Conservation (phyloP, 805 yeast species). For the Suhomyces prunicola region DNA sequence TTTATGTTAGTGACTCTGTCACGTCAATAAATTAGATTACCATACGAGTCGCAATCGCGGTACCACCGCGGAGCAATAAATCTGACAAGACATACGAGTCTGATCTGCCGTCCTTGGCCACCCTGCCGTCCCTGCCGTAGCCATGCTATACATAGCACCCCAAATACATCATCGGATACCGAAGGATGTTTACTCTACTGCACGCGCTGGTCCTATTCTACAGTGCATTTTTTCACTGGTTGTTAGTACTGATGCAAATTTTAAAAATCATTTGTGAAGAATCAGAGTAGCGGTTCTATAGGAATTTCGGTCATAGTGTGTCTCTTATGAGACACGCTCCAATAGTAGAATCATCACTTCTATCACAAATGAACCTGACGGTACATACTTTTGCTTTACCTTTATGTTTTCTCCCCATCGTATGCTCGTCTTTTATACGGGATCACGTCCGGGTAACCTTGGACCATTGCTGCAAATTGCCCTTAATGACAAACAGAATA, state of each 20-base stretch:
- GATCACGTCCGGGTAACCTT: neutral
- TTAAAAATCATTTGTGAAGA: neutral
- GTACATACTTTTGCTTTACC: neutral
- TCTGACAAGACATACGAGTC: neutral
- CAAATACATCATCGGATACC: neutral
- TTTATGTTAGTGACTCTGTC: neutral
- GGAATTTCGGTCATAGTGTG: conserved; percentile 9
- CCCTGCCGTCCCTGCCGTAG: neutral
- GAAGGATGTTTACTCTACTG: neutral
- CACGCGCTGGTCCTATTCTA: neutral
- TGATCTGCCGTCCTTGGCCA: neutral
- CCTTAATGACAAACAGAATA: no score
- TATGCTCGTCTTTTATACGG: neutral
- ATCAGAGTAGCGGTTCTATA: conserved; percentile 21
- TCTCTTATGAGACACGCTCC: conserved; percentile 3
- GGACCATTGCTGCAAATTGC: neutral
- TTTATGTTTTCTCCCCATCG: neutral
- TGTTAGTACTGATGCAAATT: neutral
- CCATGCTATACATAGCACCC: neutral
- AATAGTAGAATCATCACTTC: conserved; percentile 14
- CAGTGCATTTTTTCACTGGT: neutral
- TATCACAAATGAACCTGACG: neutral
- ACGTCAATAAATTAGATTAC: neutral
- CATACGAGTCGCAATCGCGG: neutral
- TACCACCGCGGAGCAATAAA: neutral